Conservation (phyloP, 371 early-diverging fungal species). For the Entomophthora muscae region DNA sequence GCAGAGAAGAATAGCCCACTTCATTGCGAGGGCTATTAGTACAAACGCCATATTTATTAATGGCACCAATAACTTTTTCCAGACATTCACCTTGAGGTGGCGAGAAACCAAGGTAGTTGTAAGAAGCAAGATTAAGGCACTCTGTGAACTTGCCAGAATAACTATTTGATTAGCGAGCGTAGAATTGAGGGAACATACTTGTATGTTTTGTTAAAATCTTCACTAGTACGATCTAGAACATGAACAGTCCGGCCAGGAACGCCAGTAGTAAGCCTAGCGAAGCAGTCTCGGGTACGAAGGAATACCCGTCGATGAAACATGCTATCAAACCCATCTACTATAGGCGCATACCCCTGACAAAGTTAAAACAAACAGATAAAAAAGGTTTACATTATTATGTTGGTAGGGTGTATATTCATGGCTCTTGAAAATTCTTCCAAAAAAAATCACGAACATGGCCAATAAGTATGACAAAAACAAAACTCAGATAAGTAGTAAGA, state of each 20-base stretch:
- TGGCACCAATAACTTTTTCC: constrained; percentile 67
- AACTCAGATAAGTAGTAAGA: constrained; percentile 90
- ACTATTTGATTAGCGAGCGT: constrained; percentile 8
- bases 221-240: constrained; percentile 65
- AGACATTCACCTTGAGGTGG: constrained; percentile 77
- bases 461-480: constrained; percentile 81
- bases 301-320: constrained; percentile 95
- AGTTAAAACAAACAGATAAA: neutral
- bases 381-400: constrained; percentile 1
- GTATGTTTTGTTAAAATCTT: constrained; percentile 76
- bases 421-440: constrained; percentile 49
- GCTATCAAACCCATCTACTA: constrained; percentile 89
- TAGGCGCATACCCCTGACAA: constrained; percentile 65
- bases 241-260: constrained; percentile 87
- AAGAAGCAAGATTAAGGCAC: constrained; percentile 93
- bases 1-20: constrained; percentile 42
- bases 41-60: constrained; percentile 40
- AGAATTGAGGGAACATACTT: constrained; percentile 16
- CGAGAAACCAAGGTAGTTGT: constrained; percentile 99
- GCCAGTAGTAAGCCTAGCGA: constrained; percentile 91
- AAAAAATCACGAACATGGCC: constrained; percentile 83
- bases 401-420: constrained; percentile 5
- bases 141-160: constrained; percentile 67
- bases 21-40: constrained; percentile 53
- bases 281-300: constrained; percentile 89